Base-by-base conservation (phyloP, 768 basidiomycete genomes). In the Collybia mongolica region DNA sequence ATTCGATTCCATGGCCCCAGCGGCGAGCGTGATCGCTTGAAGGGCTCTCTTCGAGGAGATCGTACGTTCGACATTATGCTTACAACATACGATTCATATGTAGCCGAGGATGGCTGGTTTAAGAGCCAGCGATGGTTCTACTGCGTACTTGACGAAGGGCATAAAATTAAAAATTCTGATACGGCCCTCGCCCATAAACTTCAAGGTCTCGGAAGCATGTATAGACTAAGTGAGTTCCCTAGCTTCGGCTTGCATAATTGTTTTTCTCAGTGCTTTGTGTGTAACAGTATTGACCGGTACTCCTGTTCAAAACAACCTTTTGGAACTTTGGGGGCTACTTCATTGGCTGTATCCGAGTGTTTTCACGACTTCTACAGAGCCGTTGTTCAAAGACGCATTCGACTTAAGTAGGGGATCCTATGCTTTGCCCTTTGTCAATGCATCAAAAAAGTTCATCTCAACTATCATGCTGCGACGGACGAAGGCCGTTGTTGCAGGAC, bases 111-210 rank as follows among this genome's bases (percentile, higher is more conserved):
- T 35, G 44, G 53, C 6, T 85, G 83, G 82, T 78, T 85, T 72
- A 89, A 81, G 69, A 72, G 66, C 41, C 73, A 68, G 15, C 77
- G 69, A 42, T 89, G 74, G 81, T 75, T 62, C 19, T 82, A 81
- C 49, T 77, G 78, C 52, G 81, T 83, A 5, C 73, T 85, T 11
- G 83, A 85, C 53, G 83, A 85, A 60, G 83, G 83, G 5, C 88
- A 90, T 66, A 78, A 75, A 57, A 85, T 90, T 68, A 88, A 88
- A 69, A 88, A 88, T 54, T 66, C 80, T 8, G 81, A 79, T 29
- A 80, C 80, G 19, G 74, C 76, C 20, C 54, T 84, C 6, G 65
- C 82, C 2, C 59, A 67, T 48, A 83, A 80, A 43, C 59, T 86
- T 11, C 80, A 81, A 46, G 77, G 80, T 29, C 43, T 83, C n/a